These are phyloP conservation scores for Camellia granthamiana DNA, from an alignment of 148 eudicot species.

Conservation along the genomic window DNA sequence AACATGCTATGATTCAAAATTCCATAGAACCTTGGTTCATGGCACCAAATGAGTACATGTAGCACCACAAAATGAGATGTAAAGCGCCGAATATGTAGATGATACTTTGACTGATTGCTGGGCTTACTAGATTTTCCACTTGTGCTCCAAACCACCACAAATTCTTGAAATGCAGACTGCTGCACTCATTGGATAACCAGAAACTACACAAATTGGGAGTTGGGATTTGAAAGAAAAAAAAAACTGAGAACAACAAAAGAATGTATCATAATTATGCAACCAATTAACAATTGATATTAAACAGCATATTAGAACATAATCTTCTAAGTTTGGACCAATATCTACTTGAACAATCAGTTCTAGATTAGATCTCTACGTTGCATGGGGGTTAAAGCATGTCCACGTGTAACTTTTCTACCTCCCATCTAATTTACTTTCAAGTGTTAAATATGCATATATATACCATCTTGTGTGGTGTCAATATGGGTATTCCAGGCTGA, in stretches of 20 bases:
- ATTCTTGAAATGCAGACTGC: constrained; percentile 15
- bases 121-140: neutral
- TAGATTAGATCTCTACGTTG: neutral
- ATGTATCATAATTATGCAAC: neutral
- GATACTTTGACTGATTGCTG: too few species aligned
- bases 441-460: neutral
- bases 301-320: neutral
- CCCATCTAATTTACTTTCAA: too few species aligned
- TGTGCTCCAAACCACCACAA: constrained; percentile 12
- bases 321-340: neutral
- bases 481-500: neutral
- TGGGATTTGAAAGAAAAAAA: neutral
- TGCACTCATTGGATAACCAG: constrained; percentile 6
- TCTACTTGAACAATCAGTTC: neutral
- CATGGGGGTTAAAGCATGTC: neutral
- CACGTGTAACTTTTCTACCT: neutral
- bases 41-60: too few species aligned
- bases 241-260: too few species aligned
- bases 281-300: neutral
- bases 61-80: too few species aligned
- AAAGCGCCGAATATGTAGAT: too few species aligned
- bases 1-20: too few species aligned
- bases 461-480: neutral
- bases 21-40: too few species aligned
- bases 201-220: constrained; percentile 5